A percentile compares a stretch with the other conserved stretches of the same genome.
These are phyloP conservation scores for Vinca major DNA, from an alignment of 305 asterid species.

Conservation along the genomic window DNA sequence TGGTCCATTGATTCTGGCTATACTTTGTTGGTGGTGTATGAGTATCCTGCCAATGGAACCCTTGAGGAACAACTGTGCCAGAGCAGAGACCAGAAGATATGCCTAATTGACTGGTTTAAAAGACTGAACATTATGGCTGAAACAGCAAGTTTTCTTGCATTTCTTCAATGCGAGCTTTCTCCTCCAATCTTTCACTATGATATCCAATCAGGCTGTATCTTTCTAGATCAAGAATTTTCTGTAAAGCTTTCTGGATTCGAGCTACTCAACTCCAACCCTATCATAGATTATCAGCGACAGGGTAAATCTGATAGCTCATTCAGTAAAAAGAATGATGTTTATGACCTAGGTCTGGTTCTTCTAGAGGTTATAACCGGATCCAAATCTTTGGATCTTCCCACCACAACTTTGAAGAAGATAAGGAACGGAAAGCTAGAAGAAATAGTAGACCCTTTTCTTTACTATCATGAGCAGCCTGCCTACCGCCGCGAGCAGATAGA, in stretches of 20 bases:
- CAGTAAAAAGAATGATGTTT: conserved; percentile 37
- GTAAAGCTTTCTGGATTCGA: conserved; percentile 41
- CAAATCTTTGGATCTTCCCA: conserved; percentile 19
- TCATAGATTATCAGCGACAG: conserved; percentile 11
- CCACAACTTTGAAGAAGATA: conserved; percentile 41
- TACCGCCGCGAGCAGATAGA: conserved; percentile 43
- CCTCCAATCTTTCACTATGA: conserved; percentile 49
- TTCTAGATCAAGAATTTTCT: conserved; percentile 39
- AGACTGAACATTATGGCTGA: conserved; percentile 40
- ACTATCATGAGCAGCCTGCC: conserved; percentile 56
- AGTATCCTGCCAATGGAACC: conserved; percentile 41
- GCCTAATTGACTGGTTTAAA: conserved; percentile 39
- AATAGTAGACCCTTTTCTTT: conserved; percentile 50
- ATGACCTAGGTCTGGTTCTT: conserved; percentile 41
- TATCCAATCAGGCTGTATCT: conserved; percentile 40
- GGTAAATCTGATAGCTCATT: conserved; percentile 14
- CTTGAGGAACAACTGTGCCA: conserved; percentile 35
- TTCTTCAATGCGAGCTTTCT: conserved; percentile 44
- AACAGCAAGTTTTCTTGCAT: conserved; percentile 43
- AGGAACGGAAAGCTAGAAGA: conserved; percentile 57
- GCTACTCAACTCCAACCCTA: conserved; percentile 16
- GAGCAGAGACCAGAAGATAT: conserved; percentile 23
- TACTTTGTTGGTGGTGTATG: conserved; percentile 40
- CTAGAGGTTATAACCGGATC: conserved; percentile 49
- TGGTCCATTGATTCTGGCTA: conserved; percentile 42